Evolutionary conservation across 2,329 filamentous ascomycete genomes (phyloP).

Genomic region (Beauveria bassiana): DNA sequence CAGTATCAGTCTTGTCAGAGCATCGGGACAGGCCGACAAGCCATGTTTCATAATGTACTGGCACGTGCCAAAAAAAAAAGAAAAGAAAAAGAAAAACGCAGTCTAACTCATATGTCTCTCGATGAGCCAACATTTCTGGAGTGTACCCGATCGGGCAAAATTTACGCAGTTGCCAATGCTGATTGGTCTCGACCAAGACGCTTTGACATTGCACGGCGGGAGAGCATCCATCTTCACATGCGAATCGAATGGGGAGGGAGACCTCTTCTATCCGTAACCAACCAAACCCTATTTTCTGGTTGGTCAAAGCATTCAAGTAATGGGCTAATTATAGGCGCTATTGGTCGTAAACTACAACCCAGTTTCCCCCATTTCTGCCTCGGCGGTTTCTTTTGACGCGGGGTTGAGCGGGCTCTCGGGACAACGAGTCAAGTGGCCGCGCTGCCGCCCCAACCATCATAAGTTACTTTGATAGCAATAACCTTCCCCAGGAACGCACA

Average conservation of each 20-base stretch:
- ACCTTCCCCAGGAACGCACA: neutral
- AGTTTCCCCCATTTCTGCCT: neutral
- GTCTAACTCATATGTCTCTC: neutral
- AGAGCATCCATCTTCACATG: neutral
- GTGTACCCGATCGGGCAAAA: neutral
- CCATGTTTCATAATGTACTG: neutral
- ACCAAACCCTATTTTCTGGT: neutral
- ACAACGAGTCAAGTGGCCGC: conserved; percentile 5
- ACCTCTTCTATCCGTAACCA: neutral
- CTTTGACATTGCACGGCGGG: neutral
- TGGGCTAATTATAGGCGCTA: neutral
- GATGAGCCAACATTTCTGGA: neutral
- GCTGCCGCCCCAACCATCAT: conserved; percentile 7
- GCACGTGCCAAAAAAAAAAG: neutral
- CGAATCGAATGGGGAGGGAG: neutral
- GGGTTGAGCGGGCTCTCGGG: conserved; percentile 7
- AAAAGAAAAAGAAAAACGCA: too few species aligned
- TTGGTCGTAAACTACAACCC: neutral
- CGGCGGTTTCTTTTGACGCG: neutral
- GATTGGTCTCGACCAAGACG: neutral
- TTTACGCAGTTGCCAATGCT: neutral
- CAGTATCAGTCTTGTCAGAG: neutral
- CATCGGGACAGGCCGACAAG: neutral
- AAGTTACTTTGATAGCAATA: neutral
- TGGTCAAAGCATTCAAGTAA: neutral